Conservation (phyloP, 805 yeast genomes). For the Metschnikowia lochheadii region DNA sequence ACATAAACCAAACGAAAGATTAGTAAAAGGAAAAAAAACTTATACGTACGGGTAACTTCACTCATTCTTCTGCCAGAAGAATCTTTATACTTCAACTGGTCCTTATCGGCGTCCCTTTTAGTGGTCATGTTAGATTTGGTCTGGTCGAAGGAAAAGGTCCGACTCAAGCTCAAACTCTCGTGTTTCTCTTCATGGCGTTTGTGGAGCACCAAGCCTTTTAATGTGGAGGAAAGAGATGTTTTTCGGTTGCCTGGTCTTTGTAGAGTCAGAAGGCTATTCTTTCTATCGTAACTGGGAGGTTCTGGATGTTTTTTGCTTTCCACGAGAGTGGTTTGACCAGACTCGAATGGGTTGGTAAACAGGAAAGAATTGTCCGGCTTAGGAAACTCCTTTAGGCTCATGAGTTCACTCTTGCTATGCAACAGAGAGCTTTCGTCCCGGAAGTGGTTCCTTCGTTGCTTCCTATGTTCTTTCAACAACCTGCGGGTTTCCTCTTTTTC, state of each 20-base stretch:
- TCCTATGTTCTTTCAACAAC: slow-evolving; percentile 9
- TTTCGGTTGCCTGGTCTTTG: not conserved
- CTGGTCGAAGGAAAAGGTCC: slow-evolving; percentile 32
- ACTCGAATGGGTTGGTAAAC: slow-evolving; percentile 13
- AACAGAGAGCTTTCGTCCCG: not conserved
- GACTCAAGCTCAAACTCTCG: slow-evolving; percentile 5
- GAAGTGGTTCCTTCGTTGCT: not conserved
- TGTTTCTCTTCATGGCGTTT: slow-evolving; percentile 1
- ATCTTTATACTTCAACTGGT: slow-evolving; percentile 13
- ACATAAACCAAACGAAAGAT: not conserved
- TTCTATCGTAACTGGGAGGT: not conserved
- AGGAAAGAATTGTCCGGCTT: not conserved
- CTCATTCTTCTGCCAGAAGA: slow-evolving; percentile 21
- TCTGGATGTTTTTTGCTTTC: slow-evolving; percentile 4
- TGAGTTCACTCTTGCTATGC: not conserved
- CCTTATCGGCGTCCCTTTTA: slow-evolving; percentile 22
- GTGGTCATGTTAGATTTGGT: slow-evolving; percentile 34
- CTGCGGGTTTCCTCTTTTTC: slow-evolving; percentile 9
- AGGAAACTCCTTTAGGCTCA: not conserved
- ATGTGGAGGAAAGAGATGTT: slow-evolving; percentile 7
- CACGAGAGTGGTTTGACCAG: slow-evolving; percentile 14
- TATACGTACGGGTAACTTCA: slow-evolving; percentile 35
- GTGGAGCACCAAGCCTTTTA: slow-evolving; percentile 10
- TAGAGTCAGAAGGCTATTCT: slow-evolving; percentile 1
- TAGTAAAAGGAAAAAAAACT: slow-evolving; percentile 10